Conservation (phyloP, 768 basidiomycete species). For the Lepiota venenata region DNA sequence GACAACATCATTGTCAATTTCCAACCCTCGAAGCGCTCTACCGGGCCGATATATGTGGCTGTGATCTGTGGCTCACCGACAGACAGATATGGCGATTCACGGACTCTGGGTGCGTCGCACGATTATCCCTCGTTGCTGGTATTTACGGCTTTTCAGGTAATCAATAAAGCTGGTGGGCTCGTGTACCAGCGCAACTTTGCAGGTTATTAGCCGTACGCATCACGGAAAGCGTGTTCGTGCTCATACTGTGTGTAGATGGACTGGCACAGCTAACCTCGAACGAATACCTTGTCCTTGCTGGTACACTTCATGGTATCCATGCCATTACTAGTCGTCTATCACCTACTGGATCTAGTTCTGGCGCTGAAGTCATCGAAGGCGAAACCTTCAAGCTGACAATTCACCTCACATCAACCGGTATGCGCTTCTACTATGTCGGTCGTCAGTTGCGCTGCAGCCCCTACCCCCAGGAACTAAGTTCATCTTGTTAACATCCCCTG, state of each 20-base stretch:
- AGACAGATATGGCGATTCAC: constrained; percentile 62
- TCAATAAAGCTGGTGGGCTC: constrained; percentile 97
- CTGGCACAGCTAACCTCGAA: constrained; percentile 88
- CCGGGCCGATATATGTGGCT: background rate
- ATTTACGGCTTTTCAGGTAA: constrained; percentile 54
- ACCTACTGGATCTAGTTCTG: constrained; percentile 78
- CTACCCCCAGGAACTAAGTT: constrained; percentile 89
- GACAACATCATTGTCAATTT: constrained; percentile 9
- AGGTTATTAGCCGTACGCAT: constrained; percentile 45
- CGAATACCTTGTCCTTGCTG: constrained; percentile 93
- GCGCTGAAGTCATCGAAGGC: constrained; percentile 92
- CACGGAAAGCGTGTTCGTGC: background rate
- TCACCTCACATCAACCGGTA: constrained; percentile 87
- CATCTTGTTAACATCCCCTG: constrained; percentile 82
- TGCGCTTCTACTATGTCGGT: constrained; percentile 9
- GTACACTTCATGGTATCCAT: constrained; percentile 95
- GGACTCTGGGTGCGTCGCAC: constrained; percentile 70
- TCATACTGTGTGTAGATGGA: constrained; percentile 63
- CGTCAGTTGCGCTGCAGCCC: background rate
- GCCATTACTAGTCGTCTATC: constrained; percentile 95
- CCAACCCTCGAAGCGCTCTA: background rate
- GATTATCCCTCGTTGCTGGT: background rate
- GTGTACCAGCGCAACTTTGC: constrained; percentile 92
- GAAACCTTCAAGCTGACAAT: constrained; percentile 96
- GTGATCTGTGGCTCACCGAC: background rate